A percentile compares a stretch with the other conserved stretches of the same genome.
phyloP scores from a whole-genome alignment of 345 rosid species.

The Linum tenue region DNA sequence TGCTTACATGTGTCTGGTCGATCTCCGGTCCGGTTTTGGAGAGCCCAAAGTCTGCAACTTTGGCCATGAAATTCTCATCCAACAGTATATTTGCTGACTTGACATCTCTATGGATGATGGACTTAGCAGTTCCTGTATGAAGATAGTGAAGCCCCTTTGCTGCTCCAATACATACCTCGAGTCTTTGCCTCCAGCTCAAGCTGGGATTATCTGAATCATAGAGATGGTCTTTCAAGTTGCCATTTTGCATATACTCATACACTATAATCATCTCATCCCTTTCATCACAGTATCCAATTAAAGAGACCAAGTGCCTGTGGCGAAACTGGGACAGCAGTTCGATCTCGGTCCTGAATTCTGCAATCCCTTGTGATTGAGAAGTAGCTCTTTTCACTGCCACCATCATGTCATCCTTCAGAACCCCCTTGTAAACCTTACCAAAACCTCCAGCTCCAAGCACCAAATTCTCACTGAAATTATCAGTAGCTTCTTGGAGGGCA shows the following conservation, averaged over 20 bases:
- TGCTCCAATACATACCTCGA: conserved; percentile 13
- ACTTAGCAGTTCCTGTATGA: conserved; percentile 4
- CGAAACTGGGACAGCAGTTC: conserved; percentile 11
- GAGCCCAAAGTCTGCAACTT: conserved; percentile 18
- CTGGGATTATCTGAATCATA: conserved; percentile 11
- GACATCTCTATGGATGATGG: conserved; percentile 15
- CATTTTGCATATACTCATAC: conserved; percentile 14
- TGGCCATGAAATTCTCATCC: conserved; percentile 7
- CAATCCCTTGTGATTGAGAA: conserved; percentile 14
- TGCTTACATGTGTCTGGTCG: conserved; percentile 20
- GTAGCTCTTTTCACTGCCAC: conserved; percentile 14
- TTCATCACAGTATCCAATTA: conserved; percentile 10
- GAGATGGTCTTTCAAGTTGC: conserved; percentile 10
- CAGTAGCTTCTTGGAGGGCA: conserved; percentile 16
- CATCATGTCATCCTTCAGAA: conserved; percentile 2
- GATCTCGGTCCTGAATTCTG: conserved; percentile 17
- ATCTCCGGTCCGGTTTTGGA: conserved; percentile 13
- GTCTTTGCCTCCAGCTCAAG: conserved; percentile 11
- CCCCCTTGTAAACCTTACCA: conserved; percentile 17
- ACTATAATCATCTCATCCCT: conserved; percentile 8
- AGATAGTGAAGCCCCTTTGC: conserved; percentile 11
- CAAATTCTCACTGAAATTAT: conserved; percentile 14
- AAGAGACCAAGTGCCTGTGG: conserved; percentile 8
- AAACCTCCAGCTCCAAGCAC: conserved; percentile 15
- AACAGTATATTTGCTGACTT: conserved; percentile 10